phyloP scores from a whole-genome alignment of 2,329 filamentous ascomycete species.

The Fusarium sp. region DNA sequence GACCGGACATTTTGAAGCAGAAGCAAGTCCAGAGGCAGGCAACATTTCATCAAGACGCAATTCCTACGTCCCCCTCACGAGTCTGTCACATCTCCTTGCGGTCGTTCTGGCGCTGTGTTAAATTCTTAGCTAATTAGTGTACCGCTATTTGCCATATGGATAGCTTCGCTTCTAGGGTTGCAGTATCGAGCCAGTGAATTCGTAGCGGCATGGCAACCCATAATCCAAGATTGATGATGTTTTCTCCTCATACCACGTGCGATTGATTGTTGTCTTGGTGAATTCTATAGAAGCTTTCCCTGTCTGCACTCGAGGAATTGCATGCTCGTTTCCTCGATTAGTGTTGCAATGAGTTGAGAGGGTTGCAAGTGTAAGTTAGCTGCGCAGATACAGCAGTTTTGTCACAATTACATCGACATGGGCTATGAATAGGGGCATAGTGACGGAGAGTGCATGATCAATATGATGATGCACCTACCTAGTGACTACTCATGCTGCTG shows the following conservation, averaged over 20 bases:
- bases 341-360: constrained; percentile 18
- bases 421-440: constrained; percentile 1
- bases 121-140: neutral
- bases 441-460: constrained; percentile 13
- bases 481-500: constrained; percentile 2
- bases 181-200: neutral
- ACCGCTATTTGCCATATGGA: neutral
- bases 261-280: neutral
- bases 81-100: neutral
- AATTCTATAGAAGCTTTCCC: neutral
- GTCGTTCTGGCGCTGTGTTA: neutral
- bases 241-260: neutral
- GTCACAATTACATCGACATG: constrained; percentile 3
- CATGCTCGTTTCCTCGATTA: neutral
- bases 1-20: constrained; percentile 27
- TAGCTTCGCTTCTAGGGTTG: neutral
- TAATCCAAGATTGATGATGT: neutral
- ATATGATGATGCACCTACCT: neutral
- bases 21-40: neutral
- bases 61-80: neutral
- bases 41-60: constrained; percentile 15
- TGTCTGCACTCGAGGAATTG: neutral
- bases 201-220: neutral
- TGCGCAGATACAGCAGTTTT: constrained; percentile 1
- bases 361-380: constrained; percentile 21